These are phyloP conservation scores for Schizonepeta tenuifolia DNA, from an alignment of 257 asterid genomes.

Conservation along the genomic window DNA sequence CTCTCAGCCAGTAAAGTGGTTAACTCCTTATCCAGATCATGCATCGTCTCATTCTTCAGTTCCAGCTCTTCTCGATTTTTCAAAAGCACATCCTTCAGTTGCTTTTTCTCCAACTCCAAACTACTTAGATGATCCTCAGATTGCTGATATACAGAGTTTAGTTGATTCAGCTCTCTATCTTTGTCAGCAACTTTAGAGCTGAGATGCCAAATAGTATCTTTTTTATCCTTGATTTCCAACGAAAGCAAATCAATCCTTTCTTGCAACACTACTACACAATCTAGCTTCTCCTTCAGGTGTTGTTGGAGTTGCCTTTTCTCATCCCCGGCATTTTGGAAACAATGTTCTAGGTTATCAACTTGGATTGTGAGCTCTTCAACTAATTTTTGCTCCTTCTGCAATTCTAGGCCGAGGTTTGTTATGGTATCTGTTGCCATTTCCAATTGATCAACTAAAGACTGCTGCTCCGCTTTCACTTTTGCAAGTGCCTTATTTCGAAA, in stretches of 20 bases:
- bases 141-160: conserved; percentile 43
- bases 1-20: conserved; percentile 46
- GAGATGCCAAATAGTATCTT: conserved; percentile 39
- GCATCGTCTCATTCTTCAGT: conserved; percentile 46
- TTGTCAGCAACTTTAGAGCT: conserved; percentile 46
- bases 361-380: conserved; percentile 51
- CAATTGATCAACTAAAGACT: conserved; percentile 47
- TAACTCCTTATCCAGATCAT: conserved; percentile 46
- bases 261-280: conserved; percentile 50
- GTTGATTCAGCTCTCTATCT: conserved; percentile 49
- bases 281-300: conserved; percentile 60
- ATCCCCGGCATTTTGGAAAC: conserved; percentile 41
- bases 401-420: conserved; percentile 47
- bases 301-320: conserved; percentile 59
- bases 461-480: conserved; percentile 53
- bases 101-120: conserved; percentile 51
- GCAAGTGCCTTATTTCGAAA: conserved; percentile 44
- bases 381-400: conserved; percentile 49
- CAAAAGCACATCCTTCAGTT: conserved; percentile 47
- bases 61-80: conserved; percentile 58
- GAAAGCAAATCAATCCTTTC: conserved; percentile 57
- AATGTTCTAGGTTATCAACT: conserved; percentile 48
- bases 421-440: conserved; percentile 48
- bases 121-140: conserved; percentile 47
- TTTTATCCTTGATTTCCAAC: conserved; percentile 67